phyloP scores from a whole-genome alignment of 2,329 filamentous ascomycete species.

The Fusarium caatingaense region DNA sequence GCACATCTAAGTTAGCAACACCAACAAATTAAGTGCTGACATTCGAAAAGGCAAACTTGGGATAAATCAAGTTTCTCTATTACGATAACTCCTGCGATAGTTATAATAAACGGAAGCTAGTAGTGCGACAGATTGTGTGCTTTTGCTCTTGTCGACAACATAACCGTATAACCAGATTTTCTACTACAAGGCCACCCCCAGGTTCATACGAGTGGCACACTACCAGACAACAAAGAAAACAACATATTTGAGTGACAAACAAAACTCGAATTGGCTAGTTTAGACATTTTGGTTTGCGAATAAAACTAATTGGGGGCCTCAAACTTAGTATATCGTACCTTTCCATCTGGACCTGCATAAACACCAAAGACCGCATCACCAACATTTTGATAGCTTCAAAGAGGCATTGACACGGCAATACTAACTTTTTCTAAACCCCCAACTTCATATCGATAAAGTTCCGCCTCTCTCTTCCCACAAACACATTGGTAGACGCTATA shows the following conservation, averaged over 20 bases:
- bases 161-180: neutral
- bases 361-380: conserved; percentile 20
- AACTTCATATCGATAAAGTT: conserved; percentile 27
- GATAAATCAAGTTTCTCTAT: neutral
- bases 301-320: neutral
- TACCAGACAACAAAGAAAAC: conserved; percentile 17
- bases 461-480: conserved; percentile 14
- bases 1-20: conserved; percentile 18
- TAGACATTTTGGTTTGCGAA: neutral
- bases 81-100: neutral
- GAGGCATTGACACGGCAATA: conserved; percentile 16
- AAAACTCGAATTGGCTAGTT: neutral
- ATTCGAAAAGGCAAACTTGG: conserved; percentile 3
- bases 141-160: neutral
- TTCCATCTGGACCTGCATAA: neutral
- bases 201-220: neutral
- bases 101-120: neutral
- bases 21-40: conserved; percentile 24
- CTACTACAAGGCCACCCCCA: neutral
- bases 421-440: neutral
- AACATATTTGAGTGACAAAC: neutral
- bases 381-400: conserved; percentile 2
- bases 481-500: conserved; percentile 26
- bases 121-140: neutral
- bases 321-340: neutral